phyloP scores from a whole-genome alignment of 768 basidiomycete species.

The Obba rivulosa region DNA sequence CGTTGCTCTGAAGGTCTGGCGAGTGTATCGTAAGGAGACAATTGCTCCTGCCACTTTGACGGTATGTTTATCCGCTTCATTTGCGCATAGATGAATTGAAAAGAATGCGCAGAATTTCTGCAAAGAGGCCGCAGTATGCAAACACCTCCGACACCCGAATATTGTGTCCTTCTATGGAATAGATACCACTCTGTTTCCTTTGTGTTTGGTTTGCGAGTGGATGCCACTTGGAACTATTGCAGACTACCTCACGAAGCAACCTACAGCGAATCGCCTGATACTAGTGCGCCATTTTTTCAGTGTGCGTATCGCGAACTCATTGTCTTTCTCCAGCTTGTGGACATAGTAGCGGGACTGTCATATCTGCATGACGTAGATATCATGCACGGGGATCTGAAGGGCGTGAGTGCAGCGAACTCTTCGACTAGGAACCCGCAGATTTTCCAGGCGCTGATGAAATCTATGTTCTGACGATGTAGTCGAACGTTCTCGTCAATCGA shows the following conservation, averaged over 20 bases:
- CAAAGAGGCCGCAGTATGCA: not conserved
- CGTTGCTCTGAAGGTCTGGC: not conserved
- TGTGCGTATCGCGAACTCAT: no score
- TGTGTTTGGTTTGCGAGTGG: not conserved
- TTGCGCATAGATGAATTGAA: not conserved
- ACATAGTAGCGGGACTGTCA: not conserved
- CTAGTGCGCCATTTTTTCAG: not conserved
- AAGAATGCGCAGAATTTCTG: not conserved
- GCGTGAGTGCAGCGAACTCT: not conserved
- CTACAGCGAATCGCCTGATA: not conserved
- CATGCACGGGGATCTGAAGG: constrained; percentile 5
- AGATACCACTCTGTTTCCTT: not conserved
- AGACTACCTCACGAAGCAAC: not conserved
- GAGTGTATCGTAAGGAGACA: not conserved
- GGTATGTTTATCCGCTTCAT: not conserved
- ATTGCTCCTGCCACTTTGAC: not conserved
- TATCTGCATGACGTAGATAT: constrained; percentile 2
- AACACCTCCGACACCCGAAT: not conserved
- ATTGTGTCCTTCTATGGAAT: not conserved
- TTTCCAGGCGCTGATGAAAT: no score
- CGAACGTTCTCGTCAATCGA: not conserved
- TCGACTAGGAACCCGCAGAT: no score
- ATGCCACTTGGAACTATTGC: constrained; percentile 1
- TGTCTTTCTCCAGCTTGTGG: not conserved
- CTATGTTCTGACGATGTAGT: not conserved